These are phyloP conservation scores for Kwoniella europaea DNA, from an alignment of 768 basidiomycete genomes.

Conservation along the genomic window DNA sequence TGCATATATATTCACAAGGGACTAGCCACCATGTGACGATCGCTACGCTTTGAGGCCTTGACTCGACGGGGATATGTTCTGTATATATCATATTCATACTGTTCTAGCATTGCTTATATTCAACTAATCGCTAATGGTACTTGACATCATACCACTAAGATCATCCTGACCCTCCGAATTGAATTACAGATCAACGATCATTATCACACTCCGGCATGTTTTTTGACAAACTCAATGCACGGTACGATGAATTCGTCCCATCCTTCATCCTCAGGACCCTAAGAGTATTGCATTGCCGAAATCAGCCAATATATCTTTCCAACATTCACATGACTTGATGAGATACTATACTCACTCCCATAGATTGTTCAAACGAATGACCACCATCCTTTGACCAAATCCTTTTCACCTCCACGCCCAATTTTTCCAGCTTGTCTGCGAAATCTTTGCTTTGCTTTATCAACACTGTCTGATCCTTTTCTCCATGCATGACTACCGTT, in stretches of 20 bases:
- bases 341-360: slow-evolving; percentile 19
- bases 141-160: no score
- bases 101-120: no score
- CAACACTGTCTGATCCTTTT: slow-evolving; percentile 19
- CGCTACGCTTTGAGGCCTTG: no score
- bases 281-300: no score
- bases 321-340: no score
- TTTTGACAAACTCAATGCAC: slow-evolving; percentile 30
- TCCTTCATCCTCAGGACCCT: slow-evolving; percentile 30
- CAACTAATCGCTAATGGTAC: no score
- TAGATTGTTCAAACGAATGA: slow-evolving; percentile 31
- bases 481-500: slow-evolving; percentile 33
- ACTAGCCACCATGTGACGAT: no score
- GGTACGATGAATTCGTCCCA: slow-evolving; percentile 39
- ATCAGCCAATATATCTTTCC: no score
- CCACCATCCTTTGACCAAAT: slow-evolving; percentile 12
- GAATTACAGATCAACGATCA: neutral
- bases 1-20: neutral
- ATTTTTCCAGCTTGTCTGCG: slow-evolving; percentile 16
- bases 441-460: slow-evolving; percentile 28
- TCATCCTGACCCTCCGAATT: no score
- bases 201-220: slow-evolving; percentile 15
- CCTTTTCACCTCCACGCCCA: slow-evolving; percentile 10
- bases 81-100: no score
- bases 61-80: no score